Evolutionary conservation across 139 green algal species (phyloP).

Genomic region (Astrephomene gubernaculifera): DNA sequence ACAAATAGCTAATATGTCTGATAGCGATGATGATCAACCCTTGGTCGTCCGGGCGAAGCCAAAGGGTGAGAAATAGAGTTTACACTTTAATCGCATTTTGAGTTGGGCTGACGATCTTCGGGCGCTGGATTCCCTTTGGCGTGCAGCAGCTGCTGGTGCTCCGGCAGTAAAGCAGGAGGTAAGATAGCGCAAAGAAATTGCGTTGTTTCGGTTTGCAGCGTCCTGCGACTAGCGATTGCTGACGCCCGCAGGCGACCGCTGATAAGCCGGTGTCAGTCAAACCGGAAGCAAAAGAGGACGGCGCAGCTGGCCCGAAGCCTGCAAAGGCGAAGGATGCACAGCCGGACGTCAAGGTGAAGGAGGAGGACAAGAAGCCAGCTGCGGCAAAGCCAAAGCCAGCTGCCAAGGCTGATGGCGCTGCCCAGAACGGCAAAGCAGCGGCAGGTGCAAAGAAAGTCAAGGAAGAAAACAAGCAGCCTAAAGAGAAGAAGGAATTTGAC

Average conservation of each 20-base stretch:
- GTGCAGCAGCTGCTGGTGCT: conserved; percentile 1
- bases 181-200: no score
- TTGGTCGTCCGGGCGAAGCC: neutral
- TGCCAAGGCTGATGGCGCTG: neutral
- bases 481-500: conserved; percentile 77
- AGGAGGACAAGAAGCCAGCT: conserved; percentile 24
- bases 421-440: conserved; percentile 23
- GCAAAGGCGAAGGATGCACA: neutral
- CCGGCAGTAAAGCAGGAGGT: conserved; percentile 11
- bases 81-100: neutral
- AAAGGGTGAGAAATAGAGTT: conserved; percentile 31
- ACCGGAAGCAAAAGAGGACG: conserved; percentile 12
- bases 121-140: neutral
- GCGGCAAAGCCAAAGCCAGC: conserved; percentile 17
- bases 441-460: conserved; percentile 9
- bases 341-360: neutral
- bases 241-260: no score
- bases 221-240: no score
- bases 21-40: conserved; percentile 18
- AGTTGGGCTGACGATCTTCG: conserved; percentile 12
- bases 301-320: neutral
- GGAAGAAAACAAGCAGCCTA: conserved; percentile 48
- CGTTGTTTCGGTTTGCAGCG: no score
- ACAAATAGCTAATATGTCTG: neutral
- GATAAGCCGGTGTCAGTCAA: neutral